Base-by-base conservation (phyloP, 2,329 filamentous ascomycete species). In the Phialophora verrucosa region DNA sequence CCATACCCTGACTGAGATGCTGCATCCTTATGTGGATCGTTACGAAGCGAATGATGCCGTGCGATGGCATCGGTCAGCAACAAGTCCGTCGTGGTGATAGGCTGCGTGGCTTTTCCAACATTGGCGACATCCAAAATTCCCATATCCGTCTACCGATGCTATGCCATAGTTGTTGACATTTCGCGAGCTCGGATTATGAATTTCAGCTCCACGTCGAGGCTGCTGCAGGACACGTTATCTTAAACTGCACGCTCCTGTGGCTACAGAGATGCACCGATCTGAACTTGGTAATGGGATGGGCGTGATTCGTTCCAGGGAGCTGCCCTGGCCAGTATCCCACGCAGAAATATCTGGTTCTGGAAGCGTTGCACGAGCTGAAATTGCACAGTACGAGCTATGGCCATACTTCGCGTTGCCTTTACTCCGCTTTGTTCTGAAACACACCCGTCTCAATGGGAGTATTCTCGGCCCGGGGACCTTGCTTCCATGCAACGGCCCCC, bases 291-390 rank as follows among this genome's bases (percentile, higher is more conserved):
- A 64, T 59, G 25, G 38, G 44, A 49, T 31, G 7, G 23, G 32
- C 5, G 1, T 60, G 49, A 47, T 60, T 59, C 23, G 56, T 29
- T 32, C 12, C 25, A 11, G 8, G 25, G 17, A 12, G 25, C 56
- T 59, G 27, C 17, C 47, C 27, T 23, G 50, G 12, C 44, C 31
- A 31, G 51, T 20, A 29, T n/a, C n/a, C 42, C 20, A 42, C 49
- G 29, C n/a, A 7, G 38, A 4, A n/a, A 62, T 59, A n/a, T 54
- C 58, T 58, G 20, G 8, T 64, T 64, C 50, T 54, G 62, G 62
- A 59, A 68, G 59, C 47, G 47, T 65, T 68, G 62, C 44, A 68
- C 58, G 66, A 68, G 62, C 62, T 68, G 38, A 68, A 56, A 68
- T 65, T 68, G 42, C 47, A 27, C 32, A n/a, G 32, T 25, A 42